Evolutionary conservation across 1,284 basidiomycete genomes (phyloP).

Genomic region (Xerocomus amazonicus): DNA sequence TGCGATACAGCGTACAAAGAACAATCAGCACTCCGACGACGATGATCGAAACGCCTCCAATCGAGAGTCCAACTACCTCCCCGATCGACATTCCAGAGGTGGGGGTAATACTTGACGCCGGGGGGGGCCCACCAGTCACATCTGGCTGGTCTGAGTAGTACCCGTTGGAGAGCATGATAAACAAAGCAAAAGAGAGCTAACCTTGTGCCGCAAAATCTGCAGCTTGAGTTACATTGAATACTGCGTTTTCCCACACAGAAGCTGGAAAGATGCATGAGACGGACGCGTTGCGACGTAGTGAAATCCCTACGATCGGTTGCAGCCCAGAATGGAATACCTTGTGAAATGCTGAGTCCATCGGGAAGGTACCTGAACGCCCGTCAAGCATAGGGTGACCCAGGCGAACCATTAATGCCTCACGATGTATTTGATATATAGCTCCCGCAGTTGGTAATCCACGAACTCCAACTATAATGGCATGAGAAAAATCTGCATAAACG

Average conservation of each 20-base stretch:
- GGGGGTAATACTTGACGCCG: slow-evolving; percentile 9
- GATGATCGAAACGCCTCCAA: slow-evolving; percentile 13
- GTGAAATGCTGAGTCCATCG: slow-evolving; percentile 6
- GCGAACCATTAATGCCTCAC: slow-evolving; percentile 12
- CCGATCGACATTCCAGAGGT: slow-evolving; percentile 9
- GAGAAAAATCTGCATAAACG: neutral
- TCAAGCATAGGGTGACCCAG: neutral
- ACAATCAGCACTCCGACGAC: slow-evolving; percentile 15
- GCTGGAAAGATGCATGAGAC: slow-evolving; percentile 16
- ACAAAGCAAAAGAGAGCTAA: slow-evolving; percentile 13
- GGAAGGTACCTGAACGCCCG: slow-evolving; percentile 23
- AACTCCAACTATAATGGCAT: slow-evolving; percentile 18
- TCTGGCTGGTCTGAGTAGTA: slow-evolving; percentile 3
- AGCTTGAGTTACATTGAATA: slow-evolving; percentile 16
- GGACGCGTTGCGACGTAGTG: neutral
- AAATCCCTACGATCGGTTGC: slow-evolving; percentile 20
- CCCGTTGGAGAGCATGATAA: neutral
- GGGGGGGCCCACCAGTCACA: slow-evolving; percentile 14
- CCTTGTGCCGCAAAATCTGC: slow-evolving; percentile 2
- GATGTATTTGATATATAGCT: slow-evolving; percentile 12
- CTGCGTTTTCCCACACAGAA: slow-evolving; percentile 10
- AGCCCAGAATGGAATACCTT: slow-evolving; percentile 25
- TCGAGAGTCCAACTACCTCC: slow-evolving; percentile 21
- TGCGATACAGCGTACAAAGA: slow-evolving; percentile 13
- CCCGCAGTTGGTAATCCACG: slow-evolving; percentile 19